Evolutionary conservation across 371 early-diverging fungal genomes (phyloP), one percentile per base, ranked within the genome.

Genomic region (Mucor piriformis): DNA sequence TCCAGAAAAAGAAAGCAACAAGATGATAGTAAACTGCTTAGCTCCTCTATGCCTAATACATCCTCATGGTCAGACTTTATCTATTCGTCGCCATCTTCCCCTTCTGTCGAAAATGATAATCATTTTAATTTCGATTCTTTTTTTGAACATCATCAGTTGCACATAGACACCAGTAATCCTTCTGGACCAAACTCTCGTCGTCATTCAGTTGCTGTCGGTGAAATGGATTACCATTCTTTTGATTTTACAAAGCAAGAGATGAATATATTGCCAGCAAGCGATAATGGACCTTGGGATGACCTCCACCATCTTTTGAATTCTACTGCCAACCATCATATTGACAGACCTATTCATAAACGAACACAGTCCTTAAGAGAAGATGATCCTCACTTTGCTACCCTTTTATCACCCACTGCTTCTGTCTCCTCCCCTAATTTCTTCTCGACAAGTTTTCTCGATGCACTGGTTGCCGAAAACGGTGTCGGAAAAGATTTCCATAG

Each of bases 381-480:
- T 35, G 59, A 66, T 43, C 52, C 49, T 25, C 27, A 58, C 46
- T 57, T 51, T 52, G 52, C 59, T n/a, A 52, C 59, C 11, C 59
- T 59, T 59, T 35, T 59, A 33, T 59, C 59, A 11, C 61, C 61
- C 47, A 40, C 57, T n/a, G 23, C 40, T 7, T 32, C 83, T n/a
- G 33, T 33, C 2, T 34, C 58, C 2, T 44, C 52, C 11, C 25
- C 59, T 20, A 79, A 73, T 11, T 83, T 86, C 70, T 86, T 86
- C 40, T 78, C 84, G 16, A 77, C 86, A 24, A 79, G 77, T 40
- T 84, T 86, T 57, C 70, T 81, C 37, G 83, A 84, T 23, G 82
- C 85, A 20, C 62, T 85, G n/a, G 75, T 76, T 57, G 74, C 81
- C 3, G 69, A 69, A 13, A 60, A 63, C 6, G 29, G 23, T 7